Evolutionary conservation across 495 filamentous ascomycete genomes (phyloP).

Genomic region (Penicillium cosmopolitanum): DNA sequence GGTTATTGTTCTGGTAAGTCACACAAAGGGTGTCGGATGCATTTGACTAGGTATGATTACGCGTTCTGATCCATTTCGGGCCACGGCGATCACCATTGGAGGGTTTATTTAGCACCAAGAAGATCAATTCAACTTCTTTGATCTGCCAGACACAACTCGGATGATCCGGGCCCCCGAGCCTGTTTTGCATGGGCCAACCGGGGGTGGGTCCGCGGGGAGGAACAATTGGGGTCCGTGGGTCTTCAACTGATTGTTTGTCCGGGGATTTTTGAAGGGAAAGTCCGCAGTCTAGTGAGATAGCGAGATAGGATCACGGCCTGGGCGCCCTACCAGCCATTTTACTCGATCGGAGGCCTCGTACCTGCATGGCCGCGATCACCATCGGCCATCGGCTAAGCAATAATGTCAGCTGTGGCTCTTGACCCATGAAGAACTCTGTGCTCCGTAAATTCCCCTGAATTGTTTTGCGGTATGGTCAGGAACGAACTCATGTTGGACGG

Average conservation of each 20-base stretch:
- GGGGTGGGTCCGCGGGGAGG: conserved; percentile 5
- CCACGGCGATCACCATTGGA: conserved; percentile 1
- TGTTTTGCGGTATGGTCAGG: not conserved
- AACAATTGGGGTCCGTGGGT: conserved; percentile 1
- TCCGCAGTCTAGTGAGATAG: not conserved
- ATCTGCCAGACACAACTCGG: not conserved
- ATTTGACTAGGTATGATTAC: not conserved
- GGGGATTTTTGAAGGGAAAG: not conserved
- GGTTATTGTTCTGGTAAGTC: not conserved
- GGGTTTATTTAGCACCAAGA: not conserved
- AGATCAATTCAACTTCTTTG: not conserved
- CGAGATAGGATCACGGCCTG: not conserved
- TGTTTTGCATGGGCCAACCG: not conserved
- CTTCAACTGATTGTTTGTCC: not conserved
- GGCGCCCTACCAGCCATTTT: not conserved
- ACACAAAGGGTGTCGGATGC: not conserved
- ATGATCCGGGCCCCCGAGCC: conserved; percentile 5
- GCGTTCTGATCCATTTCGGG: not conserved
- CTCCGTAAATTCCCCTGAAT: not conserved
- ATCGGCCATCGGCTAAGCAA: conserved; percentile 4
- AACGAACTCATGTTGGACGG: not conserved
- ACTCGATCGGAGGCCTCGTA: conserved; percentile 12
- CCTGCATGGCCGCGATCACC: conserved; percentile 17
- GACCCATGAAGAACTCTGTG: not conserved
- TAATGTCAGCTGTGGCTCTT: conserved; percentile 1